phyloP scores from a whole-genome alignment of 1,284 basidiomycete species.

The Volvariella volvacea region DNA sequence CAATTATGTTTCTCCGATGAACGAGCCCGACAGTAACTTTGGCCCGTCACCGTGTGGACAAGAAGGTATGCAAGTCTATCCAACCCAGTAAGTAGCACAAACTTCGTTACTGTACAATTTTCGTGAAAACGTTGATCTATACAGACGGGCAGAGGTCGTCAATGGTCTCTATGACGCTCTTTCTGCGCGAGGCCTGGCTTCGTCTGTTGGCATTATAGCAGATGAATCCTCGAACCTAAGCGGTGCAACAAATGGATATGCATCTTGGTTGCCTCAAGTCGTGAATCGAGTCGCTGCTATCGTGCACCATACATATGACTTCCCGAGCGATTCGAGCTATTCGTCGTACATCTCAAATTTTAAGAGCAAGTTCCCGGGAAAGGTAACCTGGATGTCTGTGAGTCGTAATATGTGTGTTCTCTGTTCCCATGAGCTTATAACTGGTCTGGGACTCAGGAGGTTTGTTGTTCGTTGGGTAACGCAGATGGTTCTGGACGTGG shows the following conservation, averaged over 20 bases:
- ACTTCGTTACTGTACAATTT: not conserved
- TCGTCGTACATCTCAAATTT: constrained; percentile 19
- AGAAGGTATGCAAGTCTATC: constrained; percentile 30
- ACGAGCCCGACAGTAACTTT: constrained; percentile 31
- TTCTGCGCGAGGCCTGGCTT: constrained; percentile 22
- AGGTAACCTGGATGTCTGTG: constrained; percentile 30
- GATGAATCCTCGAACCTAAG: constrained; percentile 26
- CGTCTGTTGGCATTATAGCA: constrained; percentile 26
- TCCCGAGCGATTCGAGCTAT: constrained; percentile 27
- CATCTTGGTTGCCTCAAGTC: constrained; percentile 27
- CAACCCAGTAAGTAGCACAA: constrained; percentile 21
- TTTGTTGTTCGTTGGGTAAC: constrained; percentile 28
- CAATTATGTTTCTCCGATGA: constrained; percentile 29
- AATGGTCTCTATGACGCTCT: constrained; percentile 25
- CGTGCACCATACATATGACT: constrained; percentile 32
- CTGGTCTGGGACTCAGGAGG: constrained; percentile 23
- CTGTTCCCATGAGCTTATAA: not conserved
- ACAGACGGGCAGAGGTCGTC: constrained; percentile 28
- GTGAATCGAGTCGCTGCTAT: constrained; percentile 22
- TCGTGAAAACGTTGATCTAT: not conserved
- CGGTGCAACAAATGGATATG: constrained; percentile 22
- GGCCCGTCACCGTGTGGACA: constrained; percentile 29
- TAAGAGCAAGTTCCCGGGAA: constrained; percentile 19
- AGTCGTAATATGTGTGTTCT: constrained; percentile 7
- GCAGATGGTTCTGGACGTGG: constrained; percentile 26